Conservation (phyloP, 768 basidiomycete species). For the Leccinum obscurum region DNA sequence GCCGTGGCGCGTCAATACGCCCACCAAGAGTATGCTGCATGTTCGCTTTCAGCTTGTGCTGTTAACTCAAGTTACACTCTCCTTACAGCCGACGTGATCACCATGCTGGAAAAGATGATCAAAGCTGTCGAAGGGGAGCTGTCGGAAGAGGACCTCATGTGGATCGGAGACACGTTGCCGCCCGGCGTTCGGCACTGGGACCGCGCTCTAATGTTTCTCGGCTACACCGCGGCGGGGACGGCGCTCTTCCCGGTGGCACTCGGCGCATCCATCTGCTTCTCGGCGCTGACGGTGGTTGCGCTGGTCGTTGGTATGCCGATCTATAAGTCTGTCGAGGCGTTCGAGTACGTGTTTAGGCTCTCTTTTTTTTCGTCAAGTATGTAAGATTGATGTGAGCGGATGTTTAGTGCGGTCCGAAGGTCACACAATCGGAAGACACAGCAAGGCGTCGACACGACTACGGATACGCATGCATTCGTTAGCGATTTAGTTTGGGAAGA, state of each 20-base stretch:
- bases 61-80: neutral
- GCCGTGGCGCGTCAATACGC: neutral
- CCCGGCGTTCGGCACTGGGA: slow-evolving; percentile 24
- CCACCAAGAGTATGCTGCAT: neutral
- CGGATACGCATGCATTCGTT: too few species aligned
- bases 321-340: neutral
- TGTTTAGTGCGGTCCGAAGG: neutral
- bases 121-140: slow-evolving; percentile 18
- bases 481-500: too few species aligned
- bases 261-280: slow-evolving; percentile 13
- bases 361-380: neutral
- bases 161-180: slow-evolving; percentile 15
- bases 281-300: neutral
- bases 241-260: slow-evolving; percentile 14
- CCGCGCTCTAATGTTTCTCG: neutral
- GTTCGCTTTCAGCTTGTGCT: neutral
- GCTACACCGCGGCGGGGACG: neutral
- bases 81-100: slow-evolving; percentile 15
- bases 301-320: neutral
- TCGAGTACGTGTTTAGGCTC: neutral
- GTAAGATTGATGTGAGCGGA: neutral
- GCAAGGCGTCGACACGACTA: neutral
- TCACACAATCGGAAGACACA: neutral
- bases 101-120: slow-evolving; percentile 24
- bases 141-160: slow-evolving; percentile 20